A percentile compares a stretch with the other conserved stretches of the same genome.
Conservation (phyloP, 345 rosid species). For the Populus tremula region DNA sequence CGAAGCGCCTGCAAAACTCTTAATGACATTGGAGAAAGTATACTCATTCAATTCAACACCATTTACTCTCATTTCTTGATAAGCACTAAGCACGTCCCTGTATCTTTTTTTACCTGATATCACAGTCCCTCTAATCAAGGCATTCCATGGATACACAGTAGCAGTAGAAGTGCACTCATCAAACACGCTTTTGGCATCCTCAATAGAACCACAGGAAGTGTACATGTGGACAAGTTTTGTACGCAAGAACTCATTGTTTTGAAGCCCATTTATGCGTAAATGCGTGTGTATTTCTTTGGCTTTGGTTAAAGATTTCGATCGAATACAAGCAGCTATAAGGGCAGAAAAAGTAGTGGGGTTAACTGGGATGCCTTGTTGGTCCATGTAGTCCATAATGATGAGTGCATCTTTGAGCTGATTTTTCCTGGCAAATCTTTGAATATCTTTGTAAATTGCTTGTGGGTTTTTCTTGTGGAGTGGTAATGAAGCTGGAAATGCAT, state of each 20-base stretch:
- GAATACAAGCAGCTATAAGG: slow-evolving; percentile 69
- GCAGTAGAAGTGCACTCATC: slow-evolving; percentile 42
- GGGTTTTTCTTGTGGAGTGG: slow-evolving; percentile 54
- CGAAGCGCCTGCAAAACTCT: slow-evolving; percentile 85
- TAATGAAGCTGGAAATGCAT: background rate
- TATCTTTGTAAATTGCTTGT: slow-evolving; percentile 52
- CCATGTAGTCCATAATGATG: slow-evolving; percentile 59
- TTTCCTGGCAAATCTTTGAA: slow-evolving; percentile 52
- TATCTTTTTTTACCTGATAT: slow-evolving; percentile 60
- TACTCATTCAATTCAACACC: slow-evolving; percentile 74
- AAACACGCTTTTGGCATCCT: slow-evolving; percentile 66
- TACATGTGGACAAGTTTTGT: slow-evolving; percentile 74
- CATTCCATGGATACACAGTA: slow-evolving; percentile 75
- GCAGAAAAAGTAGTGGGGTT: slow-evolving; percentile 68
- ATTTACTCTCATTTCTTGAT: slow-evolving; percentile 58
- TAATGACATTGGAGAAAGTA: slow-evolving; percentile 62
- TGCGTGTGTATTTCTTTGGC: slow-evolving; percentile 64
- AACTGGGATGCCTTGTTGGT: slow-evolving; percentile 67
- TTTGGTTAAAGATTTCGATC: slow-evolving; percentile 46
- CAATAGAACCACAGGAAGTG: slow-evolving; percentile 59
- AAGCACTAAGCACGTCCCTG: slow-evolving; percentile 56
- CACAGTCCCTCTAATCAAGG: slow-evolving; percentile 79
- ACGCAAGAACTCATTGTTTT: slow-evolving; percentile 59
- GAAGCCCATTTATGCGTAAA: slow-evolving; percentile 64
- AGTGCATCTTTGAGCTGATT: slow-evolving; percentile 70